A percentile compares a stretch with the other conserved stretches of the same genome.
These are phyloP conservation scores for Cryptococcus wingfieldii DNA, from an alignment of 1,284 basidiomycete species.

Conservation along the genomic window DNA sequence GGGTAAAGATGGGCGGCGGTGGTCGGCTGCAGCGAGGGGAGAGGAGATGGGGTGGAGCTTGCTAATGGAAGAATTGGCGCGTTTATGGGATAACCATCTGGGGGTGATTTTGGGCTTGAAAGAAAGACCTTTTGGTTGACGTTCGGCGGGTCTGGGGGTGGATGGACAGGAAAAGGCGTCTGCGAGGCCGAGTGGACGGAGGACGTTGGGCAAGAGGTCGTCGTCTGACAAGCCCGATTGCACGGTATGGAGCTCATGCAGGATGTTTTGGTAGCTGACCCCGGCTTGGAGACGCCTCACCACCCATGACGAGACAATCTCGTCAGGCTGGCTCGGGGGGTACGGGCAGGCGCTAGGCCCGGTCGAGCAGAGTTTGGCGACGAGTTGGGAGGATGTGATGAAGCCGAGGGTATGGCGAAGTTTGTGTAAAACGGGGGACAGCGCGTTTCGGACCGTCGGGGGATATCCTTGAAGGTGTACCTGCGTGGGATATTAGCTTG, in stretches of 20 bases:
- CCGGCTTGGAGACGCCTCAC: constrained; percentile 23
- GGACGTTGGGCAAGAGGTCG: background rate
- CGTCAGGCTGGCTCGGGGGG: background rate
- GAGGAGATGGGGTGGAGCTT: background rate
- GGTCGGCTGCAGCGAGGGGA: too few species aligned
- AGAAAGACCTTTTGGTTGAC: constrained; percentile 2
- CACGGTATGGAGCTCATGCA: constrained; percentile 9
- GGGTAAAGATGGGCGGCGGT: constrained; percentile 33
- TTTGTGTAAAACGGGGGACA: constrained; percentile 24
- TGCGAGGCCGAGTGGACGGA: background rate
- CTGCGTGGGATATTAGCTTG: constrained; percentile 9
- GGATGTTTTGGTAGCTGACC: constrained; percentile 9
- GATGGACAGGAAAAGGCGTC: background rate
- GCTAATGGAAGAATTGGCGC: constrained; percentile 13
- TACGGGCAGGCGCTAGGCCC: background rate
- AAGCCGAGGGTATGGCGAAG: constrained; percentile 35
- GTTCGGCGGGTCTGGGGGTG: constrained; percentile 4
- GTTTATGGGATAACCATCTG: constrained; percentile 25
- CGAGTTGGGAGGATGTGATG: constrained; percentile 24
- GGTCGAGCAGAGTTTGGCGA: constrained; percentile 18
- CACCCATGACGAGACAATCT: constrained; percentile 22
- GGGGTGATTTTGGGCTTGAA: constrained; percentile 7
- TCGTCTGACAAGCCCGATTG: background rate
- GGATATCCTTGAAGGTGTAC: constrained; percentile 24
- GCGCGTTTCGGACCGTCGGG: constrained; percentile 6